Evolutionary conservation across 768 basidiomycete species (phyloP), one percentile per base, ranked within the genome.

Genomic region (Amyloporia xantha): DNA sequence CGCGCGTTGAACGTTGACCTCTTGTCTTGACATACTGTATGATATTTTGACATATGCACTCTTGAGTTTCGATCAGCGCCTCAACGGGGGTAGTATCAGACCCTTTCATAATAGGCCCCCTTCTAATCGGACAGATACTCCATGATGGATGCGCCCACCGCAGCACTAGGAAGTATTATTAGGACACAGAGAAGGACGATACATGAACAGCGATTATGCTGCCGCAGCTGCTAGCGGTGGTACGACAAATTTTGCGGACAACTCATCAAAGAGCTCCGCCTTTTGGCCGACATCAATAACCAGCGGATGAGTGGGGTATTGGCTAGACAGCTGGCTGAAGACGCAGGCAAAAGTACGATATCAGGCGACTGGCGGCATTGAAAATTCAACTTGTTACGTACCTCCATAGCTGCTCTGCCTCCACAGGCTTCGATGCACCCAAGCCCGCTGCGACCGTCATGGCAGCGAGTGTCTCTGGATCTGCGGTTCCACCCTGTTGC

Each of bases 401-500:
- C 89, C 66, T 73, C 80, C 82, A 90, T 20, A 81, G 59, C 35
- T 82, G 77, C 46, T 87, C 85, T 3, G 74, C 77, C 44, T 89
- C 85, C 2, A 65, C 57, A 54, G 73, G 77, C 65, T 84, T 87
- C 49, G 70, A 47, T 4, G 59, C 49, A 2, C 73, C 78, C 33
- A 91, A 66, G 4, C 82, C 79, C 5, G 77, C 72, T 5, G 81
- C 82, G 41, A 87, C 84, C 2, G 75, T 72, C 59, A 74, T 71
- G 1, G 81, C 87, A 5, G 84, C 86, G 37, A 85, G 69, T 11
- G 87, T 73, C 59, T 91, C 88, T 40, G 75, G 65, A 57, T 86
- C 79, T 9, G 58, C 56, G 20, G 60, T 53, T n/a, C 65, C 75
- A 50, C 71, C 71, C 52, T 76, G 74, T 57, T 81, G 82, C 40